Base-by-base conservation (phyloP, 495 filamentous ascomycete genomes). In the Lasiosphaeria miniovina region DNA sequence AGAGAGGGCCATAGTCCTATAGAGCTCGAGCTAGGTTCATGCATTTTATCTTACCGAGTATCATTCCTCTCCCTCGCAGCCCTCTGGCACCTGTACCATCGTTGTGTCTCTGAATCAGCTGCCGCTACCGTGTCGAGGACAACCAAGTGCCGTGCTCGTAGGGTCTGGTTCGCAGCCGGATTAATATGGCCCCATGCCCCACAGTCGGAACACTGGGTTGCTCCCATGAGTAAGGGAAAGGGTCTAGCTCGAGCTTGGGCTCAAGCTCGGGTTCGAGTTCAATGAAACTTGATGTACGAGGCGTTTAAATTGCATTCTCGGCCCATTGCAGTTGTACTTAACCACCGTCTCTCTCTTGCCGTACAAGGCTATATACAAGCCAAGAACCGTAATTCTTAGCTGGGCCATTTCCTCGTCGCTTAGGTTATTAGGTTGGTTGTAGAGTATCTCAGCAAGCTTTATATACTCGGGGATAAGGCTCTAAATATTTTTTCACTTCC, bases 341-440 rank as follows among this genome's bases (percentile, higher is more conserved):
- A 41, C 38, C 38, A 41, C 38, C 38, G 38, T 41, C 38, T 41
- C 38, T 41, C 38, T 41, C 38, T 41, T n/a, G n/a, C 38, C 38
- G 38, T 41, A 41, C 38, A 41, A 41, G 38, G 38, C 38, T 41
- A 41, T 41, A 12, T 41, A 41, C 38, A 41, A 41, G 38, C 38
- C 38, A 41, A 41, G 38, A 41, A 41, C 38, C 12, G 12, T 41
- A 41, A 41, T 41, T 6, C 38, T 41, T 41, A 41, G 38, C 38
- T 41, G 38, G 38, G 38, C 38, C 38, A 41, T 41, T 41, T 41
- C 38, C 38, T 41, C 38, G 38, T 41, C 38, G 38, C 12, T 41
- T 41, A 41, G 38, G 38, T 41, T 41, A 41, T 41, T 41, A 41
- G 38, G 38, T 41, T 41, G 38, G 38, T 41, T 41, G 38, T 41